Conservation (phyloP, 129 eudicot genomes). For the Chrysanthemum makinoi region DNA sequence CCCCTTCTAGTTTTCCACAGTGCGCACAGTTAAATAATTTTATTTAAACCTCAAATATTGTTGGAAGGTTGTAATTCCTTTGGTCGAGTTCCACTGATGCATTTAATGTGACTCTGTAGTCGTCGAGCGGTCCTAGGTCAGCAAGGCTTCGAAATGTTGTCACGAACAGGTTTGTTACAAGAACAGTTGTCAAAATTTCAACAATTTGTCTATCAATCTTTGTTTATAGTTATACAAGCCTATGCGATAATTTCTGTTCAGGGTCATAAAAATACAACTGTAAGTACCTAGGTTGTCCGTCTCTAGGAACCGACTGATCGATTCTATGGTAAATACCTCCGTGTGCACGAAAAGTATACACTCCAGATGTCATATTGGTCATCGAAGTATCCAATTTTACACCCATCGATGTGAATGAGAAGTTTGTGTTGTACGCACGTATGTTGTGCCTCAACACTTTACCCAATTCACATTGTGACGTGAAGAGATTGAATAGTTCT, state of each 20-base stretch:
- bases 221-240: too few species aligned
- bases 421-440: not conserved
- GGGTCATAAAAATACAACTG: conserved; percentile 1
- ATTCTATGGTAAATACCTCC: not conserved
- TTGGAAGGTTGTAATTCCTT: too few species aligned
- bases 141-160: too few species aligned
- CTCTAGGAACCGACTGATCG: not conserved
- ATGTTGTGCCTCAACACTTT: not conserved
- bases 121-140: too few species aligned
- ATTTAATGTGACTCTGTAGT: too few species aligned
- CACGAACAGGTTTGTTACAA: too few species aligned
- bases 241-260: not conserved
- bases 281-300: not conserved
- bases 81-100: too few species aligned
- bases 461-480: not conserved
- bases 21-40: too few species aligned
- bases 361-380: conserved; percentile 9
- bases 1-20: too few species aligned
- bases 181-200: too few species aligned
- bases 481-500: conserved; percentile 1
- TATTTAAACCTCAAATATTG: too few species aligned
- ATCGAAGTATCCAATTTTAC: not conserved
- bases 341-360: conserved; percentile 1
- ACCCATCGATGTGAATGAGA: not conserved
- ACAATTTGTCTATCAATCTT: too few species aligned